phyloP scores from a whole-genome alignment of 2,329 filamentous ascomycete species.

The Penicillium sp. region DNA sequence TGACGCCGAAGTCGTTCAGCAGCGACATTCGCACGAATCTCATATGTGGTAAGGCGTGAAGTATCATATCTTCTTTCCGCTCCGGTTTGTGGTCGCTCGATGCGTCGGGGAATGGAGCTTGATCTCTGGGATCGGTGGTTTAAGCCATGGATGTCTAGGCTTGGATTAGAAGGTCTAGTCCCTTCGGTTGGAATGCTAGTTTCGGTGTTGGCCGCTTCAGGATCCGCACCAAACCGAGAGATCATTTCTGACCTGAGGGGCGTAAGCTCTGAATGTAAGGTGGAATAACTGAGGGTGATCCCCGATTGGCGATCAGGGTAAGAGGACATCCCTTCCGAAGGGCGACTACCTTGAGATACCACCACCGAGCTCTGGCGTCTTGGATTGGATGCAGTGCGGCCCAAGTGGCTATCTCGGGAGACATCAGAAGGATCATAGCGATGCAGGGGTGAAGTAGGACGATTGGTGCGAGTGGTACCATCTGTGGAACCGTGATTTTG shows the following conservation, averaged over 20 bases:
- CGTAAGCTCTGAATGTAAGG: slow-evolving; percentile 42
- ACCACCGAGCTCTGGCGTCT: slow-evolving; percentile 44
- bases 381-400: slow-evolving; percentile 32
- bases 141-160: slow-evolving; percentile 23
- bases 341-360: slow-evolving; percentile 38
- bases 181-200: slow-evolving; percentile 17
- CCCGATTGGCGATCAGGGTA: slow-evolving; percentile 34
- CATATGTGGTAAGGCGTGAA: slow-evolving; percentile 32
- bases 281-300: slow-evolving; percentile 41
- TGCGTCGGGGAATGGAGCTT: slow-evolving; percentile 37
- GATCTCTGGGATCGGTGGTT: slow-evolving; percentile 33
- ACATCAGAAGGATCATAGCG: slow-evolving; percentile 32
- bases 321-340: slow-evolving; percentile 25
- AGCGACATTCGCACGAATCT: slow-evolving; percentile 41
- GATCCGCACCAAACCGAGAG: slow-evolving; percentile 20
- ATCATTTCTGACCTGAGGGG: slow-evolving; percentile 27
- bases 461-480: slow-evolving; percentile 31
- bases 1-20: slow-evolving; percentile 42
- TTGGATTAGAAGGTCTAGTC: slow-evolving; percentile 20
- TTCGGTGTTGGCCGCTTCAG: slow-evolving; percentile 27
- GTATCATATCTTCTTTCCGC: slow-evolving; percentile 30
- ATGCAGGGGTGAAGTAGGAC: slow-evolving; percentile 36
- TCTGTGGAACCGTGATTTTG: slow-evolving; percentile 33
- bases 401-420: slow-evolving; percentile 33
- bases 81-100: slow-evolving; percentile 29